These are phyloP conservation scores for Colletotrichum orbiculare DNA, from an alignment of 2,329 filamentous ascomycete genomes.

Conservation along the genomic window DNA sequence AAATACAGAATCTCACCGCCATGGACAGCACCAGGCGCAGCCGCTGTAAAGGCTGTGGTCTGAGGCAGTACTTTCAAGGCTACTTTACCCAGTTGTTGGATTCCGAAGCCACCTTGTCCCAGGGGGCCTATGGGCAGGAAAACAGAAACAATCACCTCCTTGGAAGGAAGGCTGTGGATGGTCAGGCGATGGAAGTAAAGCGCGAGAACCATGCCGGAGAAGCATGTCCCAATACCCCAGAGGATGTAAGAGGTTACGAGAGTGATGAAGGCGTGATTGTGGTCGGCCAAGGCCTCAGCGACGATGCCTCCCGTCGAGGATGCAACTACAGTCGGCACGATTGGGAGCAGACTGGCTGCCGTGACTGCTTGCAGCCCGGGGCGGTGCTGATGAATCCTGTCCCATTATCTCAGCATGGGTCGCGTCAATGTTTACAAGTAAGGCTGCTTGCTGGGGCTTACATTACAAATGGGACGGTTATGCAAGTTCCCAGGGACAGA, in stretches of 20 bases:
- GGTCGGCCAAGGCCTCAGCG: slow-evolving; percentile 26
- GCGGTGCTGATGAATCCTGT: slow-evolving; percentile 52
- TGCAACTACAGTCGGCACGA: slow-evolving; percentile 74
- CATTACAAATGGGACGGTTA: slow-evolving; percentile 68
- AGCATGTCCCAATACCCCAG: slow-evolving; percentile 70
- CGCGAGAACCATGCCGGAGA: slow-evolving; percentile 71
- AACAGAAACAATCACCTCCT: slow-evolving; percentile 74
- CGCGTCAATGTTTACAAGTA: no score
- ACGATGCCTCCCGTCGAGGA: slow-evolving; percentile 68
- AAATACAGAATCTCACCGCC: slow-evolving; percentile 67
- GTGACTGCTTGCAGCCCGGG: slow-evolving; percentile 68
- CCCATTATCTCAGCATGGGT: no score
- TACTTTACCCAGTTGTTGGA: slow-evolving; percentile 62
- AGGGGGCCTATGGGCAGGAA: slow-evolving; percentile 76
- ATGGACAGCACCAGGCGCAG: slow-evolving; percentile 50
- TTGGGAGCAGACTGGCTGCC: slow-evolving; percentile 73
- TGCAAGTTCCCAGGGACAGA: slow-evolving; percentile 63
- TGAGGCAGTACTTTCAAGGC: slow-evolving; percentile 54
- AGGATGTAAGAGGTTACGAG: slow-evolving; percentile 74
- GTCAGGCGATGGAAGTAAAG: slow-evolving; percentile 78
- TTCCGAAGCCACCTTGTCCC: slow-evolving; percentile 72
- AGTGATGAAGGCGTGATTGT: slow-evolving; percentile 54
- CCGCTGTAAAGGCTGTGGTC: slow-evolving; percentile 57
- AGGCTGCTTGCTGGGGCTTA: slow-evolving; percentile 40
- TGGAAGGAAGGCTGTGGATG: slow-evolving; percentile 72